These are phyloP conservation scores for Boletus rex-veris DNA, from an alignment of 768 basidiomycete genomes.

Conservation along the genomic window DNA sequence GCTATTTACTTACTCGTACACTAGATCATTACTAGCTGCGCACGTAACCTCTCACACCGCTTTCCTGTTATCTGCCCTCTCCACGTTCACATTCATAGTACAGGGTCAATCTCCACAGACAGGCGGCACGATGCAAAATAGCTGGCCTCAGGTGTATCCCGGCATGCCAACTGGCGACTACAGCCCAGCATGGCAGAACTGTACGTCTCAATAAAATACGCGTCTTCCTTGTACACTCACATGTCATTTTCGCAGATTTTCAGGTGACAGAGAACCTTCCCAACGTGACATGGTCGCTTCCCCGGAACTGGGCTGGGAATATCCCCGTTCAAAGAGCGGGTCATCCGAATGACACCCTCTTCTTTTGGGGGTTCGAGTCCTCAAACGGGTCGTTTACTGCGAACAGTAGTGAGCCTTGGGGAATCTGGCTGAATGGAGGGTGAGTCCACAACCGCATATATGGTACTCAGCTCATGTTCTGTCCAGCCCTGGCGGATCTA, in stretches of 20 bases:
- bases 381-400: constrained; percentile 51
- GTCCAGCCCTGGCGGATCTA: constrained; percentile 61
- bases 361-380: constrained; percentile 63
- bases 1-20: no score
- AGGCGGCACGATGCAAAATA: neutral
- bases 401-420: constrained; percentile 51
- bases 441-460: constrained; percentile 24
- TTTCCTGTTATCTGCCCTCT: no score
- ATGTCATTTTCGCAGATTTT: constrained; percentile 43
- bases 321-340: constrained; percentile 55
- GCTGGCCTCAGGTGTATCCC: constrained; percentile 40
- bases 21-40: no score
- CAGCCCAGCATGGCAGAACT: constrained; percentile 56
- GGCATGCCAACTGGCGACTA: constrained; percentile 45
- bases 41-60: no score
- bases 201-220: constrained; percentile 33
- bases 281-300: constrained; percentile 49
- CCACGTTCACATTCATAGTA: neutral
- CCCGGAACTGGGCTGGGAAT: constrained; percentile 59
- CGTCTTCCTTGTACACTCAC: neutral
- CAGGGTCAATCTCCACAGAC: neutral
- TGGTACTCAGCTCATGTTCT: neutral
- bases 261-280: constrained; percentile 54
- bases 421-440: constrained; percentile 73
- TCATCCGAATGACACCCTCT: constrained; percentile 65